Evolutionary conservation across 768 basidiomycete species (phyloP), one percentile per base, ranked within the genome.

Genomic region (Tylopilus vinaceipallidus): DNA sequence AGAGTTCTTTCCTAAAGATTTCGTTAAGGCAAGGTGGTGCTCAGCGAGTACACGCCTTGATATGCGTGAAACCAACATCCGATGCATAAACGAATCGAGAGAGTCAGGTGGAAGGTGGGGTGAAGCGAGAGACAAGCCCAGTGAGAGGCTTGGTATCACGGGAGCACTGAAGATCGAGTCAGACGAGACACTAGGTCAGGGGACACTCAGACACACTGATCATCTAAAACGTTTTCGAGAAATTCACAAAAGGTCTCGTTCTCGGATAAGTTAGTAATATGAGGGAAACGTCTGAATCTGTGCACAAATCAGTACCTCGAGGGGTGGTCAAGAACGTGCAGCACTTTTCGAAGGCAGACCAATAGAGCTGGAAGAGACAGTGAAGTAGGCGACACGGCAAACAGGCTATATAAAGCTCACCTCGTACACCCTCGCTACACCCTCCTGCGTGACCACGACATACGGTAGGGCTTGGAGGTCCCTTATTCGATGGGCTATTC

Each of bases 31-130:
- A 45, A 94, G 80, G 58, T 95, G 92, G 57, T 95, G 92, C 63
- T 94, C 90, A 4, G 83, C 88, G 20, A 95, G 77, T 27, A 95
- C 93, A 27, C 92, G 83, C 19, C 92, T 79, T 12, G 91, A 93
- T 65, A 94, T 93, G 45, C 92, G 80, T 2, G 92, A 94, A 42
- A 91, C 80, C 10, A 95, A 78, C 92, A 95, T 95, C 20, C 91
- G 82, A 20, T 84, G 80, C 86, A 93, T 91, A 66, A 93, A 91
- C 3, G 88, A 77, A 65, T 94, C 91, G 12, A 95, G 75, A 34
- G 80, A 76, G 50, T 92, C 90, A 0, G 92, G 85, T 0, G 81
- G 74, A 8, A 95, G 78, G 63, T 85, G 81, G 1, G 83, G 85
- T 14, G 91, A 92, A 0, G 90, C 83, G n/a, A 93, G 75, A 20